Base-by-base conservation (phyloP, 73 alveolate genomes). In the Paramecium sexaurelia region DNA sequence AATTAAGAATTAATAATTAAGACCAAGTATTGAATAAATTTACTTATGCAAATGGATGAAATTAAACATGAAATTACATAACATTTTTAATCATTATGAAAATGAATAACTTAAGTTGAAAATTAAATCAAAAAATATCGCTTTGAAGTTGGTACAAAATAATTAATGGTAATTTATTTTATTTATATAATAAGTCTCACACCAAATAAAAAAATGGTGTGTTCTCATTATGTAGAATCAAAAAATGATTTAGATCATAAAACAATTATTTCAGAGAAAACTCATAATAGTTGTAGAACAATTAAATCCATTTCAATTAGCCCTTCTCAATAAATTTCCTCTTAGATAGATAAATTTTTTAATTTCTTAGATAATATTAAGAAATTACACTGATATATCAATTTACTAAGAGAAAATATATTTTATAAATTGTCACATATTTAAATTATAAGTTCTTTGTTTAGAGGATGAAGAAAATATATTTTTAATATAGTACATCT, bases 31-130 rank as follows among this genome's bases (percentile, higher is more conserved):
- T 7, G 55, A 78, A 22, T 29, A 78, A 40, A 20, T 78, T 13
- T 78, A 41, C n/a, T 17, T 78, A 15, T 78, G 90, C 19, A 78
- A 78, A 43, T 78, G 90, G 90, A 78, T 78, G 71, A 78, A 78
- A 33, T 20, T 17, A 3, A 41, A 40, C 45, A 78, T 78, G 90
- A 78, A 78, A 78, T 29, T 19, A n/a, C 68, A 78, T 22, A 78
- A 78, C 6, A 78, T 78, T 19, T 78, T 78, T 61, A 78, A 78
- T 78, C 43, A 78, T 29, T 78, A 78, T 45, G 90, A 78, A 40
- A 78, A 78, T 43, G 90, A 78, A 40, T 78, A 71, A 36, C 86
- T 61, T 24, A 61, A 26, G 47, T 29, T 11, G 39, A 61, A 24
- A n/a, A 19, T 61, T 24, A 61, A 61, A 29, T 61, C 20, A 61